A percentile compares a stretch with the other conserved stretches of the same genome.
These are phyloP conservation scores for Mortierella sp. DNA, from an alignment of 371 early-diverging fungal species.

Conservation along the genomic window DNA sequence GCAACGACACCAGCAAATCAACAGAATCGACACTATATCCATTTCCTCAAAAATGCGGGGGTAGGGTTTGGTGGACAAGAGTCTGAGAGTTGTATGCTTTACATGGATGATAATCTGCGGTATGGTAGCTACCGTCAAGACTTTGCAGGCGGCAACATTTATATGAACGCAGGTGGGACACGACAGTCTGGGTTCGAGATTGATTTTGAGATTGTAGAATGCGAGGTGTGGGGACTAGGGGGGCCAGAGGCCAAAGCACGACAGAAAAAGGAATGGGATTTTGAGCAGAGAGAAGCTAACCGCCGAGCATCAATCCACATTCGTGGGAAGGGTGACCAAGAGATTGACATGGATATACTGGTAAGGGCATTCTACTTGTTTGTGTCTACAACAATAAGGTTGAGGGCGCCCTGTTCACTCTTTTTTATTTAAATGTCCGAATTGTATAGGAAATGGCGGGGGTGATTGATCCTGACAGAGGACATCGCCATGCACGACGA, in stretches of 20 bases:
- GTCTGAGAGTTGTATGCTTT: conserved; percentile 47
- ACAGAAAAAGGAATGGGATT: conserved; percentile 68
- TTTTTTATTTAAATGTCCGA: not conserved
- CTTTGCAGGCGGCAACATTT: conserved; percentile 49
- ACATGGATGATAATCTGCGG: conserved; percentile 64
- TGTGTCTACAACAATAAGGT: not conserved
- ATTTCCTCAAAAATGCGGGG: conserved; percentile 68
- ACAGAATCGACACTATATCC: conserved; percentile 58
- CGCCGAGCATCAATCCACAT: conserved; percentile 61
- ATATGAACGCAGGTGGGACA: conserved; percentile 35
- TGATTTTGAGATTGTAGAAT: conserved; percentile 64
- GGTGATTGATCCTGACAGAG: conserved; percentile 43
- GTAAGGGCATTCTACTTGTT: conserved; percentile 11
- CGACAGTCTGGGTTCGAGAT: conserved; percentile 43
- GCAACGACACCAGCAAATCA: conserved; percentile 5
- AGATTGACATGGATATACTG: conserved; percentile 47
- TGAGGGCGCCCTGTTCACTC: not conserved
- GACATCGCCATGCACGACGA: conserved; percentile 37
- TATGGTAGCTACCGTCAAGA: conserved; percentile 64
- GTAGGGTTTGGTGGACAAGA: conserved; percentile 71
- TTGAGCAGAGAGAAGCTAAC: conserved; percentile 69
- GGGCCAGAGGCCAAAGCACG: conserved; percentile 58
- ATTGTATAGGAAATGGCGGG: conserved; percentile 44
- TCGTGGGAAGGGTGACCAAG: conserved; percentile 59
- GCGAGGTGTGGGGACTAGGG: conserved; percentile 75